Base-by-base conservation (phyloP, 371 early-diverging fungal species). In the Haplosporangium sp. region DNA sequence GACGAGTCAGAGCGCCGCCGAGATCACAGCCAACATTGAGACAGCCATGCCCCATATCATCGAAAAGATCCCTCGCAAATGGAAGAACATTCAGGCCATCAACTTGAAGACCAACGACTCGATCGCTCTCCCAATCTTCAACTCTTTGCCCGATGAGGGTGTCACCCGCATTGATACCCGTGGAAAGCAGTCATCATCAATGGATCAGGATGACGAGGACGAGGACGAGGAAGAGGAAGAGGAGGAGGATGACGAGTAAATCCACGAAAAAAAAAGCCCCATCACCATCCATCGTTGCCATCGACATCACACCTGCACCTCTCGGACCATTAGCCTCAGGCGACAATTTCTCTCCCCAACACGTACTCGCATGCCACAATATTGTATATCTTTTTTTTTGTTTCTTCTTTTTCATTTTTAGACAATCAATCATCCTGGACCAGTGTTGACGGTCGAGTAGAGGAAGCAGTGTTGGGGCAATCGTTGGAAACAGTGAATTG, bases 81-180 rank as follows among this genome's bases (percentile, higher is more conserved):
- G 93, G 87, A 80, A 82, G 38, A 95, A 94, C 80, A 87, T 97
- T 58, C 91, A 89, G 69, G 86, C 93, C 2, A 83, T 97, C 51
- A 85, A 89, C 55, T 82, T 97, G 81, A 96, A 96, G 81, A 91
- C 95, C 5, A 85, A 82, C 47, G 85, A 86, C n/a, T 95, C 95
- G 12, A 81, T 88, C 5, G 87, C 93, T 50, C 86, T 97, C 69
- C 96, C 96, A 1, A 71, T 97, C 40, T 97, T 89, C 74, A 82
- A 83, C 67, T 73, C 82, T 38, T 52, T 77, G 8, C 82, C 79
- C 14, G 70, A 67, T 29, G 82, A 81, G 16, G 81, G 76, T 37
- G 52, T 68, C 61, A 65, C 84, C n/a, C 74, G 87, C 18, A 86
- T 86, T 12, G 73, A 73, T 11, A 66, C 63, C 18, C 57, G 43